Evolutionary conservation across 2,329 filamentous ascomycete genomes (phyloP).

Genomic region (Claviceps africana): DNA sequence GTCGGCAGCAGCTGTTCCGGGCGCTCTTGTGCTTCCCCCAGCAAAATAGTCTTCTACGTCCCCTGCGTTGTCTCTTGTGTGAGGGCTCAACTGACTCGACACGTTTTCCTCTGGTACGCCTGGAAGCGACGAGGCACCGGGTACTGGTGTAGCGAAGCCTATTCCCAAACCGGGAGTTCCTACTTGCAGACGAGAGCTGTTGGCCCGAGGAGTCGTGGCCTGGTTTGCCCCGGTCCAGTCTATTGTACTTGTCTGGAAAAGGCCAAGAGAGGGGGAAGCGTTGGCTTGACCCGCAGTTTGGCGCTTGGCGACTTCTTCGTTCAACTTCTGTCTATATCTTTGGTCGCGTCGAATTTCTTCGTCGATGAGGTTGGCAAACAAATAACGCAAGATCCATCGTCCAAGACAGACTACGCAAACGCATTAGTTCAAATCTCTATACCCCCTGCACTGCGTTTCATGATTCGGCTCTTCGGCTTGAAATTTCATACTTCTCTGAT

Average conservation of each 20-base stretch:
- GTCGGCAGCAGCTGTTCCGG: slow-evolving; percentile 17
- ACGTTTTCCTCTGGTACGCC: slow-evolving; percentile 34
- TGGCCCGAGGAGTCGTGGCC: slow-evolving; percentile 48
- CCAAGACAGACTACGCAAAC: slow-evolving; percentile 67
- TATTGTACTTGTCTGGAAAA: slow-evolving; percentile 21
- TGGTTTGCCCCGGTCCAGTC: slow-evolving; percentile 30
- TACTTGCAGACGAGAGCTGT: slow-evolving; percentile 46
- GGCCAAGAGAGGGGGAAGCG: slow-evolving; percentile 44
- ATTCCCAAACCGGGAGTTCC: slow-evolving; percentile 67
- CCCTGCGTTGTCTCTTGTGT: slow-evolving; percentile 47
- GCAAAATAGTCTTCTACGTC: slow-evolving; percentile 71
- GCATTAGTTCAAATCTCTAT: slow-evolving; percentile 11
- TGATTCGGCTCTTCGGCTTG: background rate
- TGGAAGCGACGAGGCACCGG: slow-evolving; percentile 21
- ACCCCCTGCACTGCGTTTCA: no score
- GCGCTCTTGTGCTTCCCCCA: slow-evolving; percentile 23
- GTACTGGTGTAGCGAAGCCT: slow-evolving; percentile 55
- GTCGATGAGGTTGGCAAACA: slow-evolving; percentile 79
- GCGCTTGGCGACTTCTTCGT: slow-evolving; percentile 47
- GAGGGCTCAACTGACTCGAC: slow-evolving; percentile 28
- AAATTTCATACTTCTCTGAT: slow-evolving; percentile 66
- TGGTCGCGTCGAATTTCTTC: slow-evolving; percentile 80
- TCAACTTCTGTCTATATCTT: slow-evolving; percentile 52
- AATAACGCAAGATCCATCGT: slow-evolving; percentile 87
- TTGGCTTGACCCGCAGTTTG: slow-evolving; percentile 39